Evolutionary conservation across 441 rosid species (phyloP), one percentile per base, ranked within the genome.

Genomic region (Euphorbia corollata): DNA sequence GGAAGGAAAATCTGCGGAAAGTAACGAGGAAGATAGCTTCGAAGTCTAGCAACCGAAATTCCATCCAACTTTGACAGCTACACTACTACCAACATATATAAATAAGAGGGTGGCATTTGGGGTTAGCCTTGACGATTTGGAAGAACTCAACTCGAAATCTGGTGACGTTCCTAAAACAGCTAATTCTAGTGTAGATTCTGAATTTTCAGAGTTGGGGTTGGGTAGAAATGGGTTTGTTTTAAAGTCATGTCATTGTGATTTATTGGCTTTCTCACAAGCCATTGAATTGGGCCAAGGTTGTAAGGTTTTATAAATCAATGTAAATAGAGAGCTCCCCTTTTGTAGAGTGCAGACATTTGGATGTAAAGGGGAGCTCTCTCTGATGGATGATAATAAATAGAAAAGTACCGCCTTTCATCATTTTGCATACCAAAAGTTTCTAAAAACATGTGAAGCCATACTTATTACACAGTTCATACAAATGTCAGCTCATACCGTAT

Each of bases 1-100:
- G 62, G 87, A 87, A 82, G 85, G 86, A 5, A 90, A 83, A 73
- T 69, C 61, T 30, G 59, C 3, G 23, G 80, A 63, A 48, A 71
- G 66, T 8, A 72, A 68, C 1, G 67, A 73, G 55, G 66, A 70
- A 65, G 80, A 69, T 0, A 68, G 59, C 75, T 74, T 13, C 9
- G 59, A 68, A 15, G 83, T 83, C 72, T 82, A 76, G 80, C n/a
- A 41, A 22, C 3, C 22, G 22, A 36, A 18, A 7, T 5, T 16
- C 6, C 22, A 30, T n/a, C 41, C 2, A 8, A 54, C 32, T 20
- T 55, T 23, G 18, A 63, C 34, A 18, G 48, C 20, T 64, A 60
- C 13, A 13, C 39, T 39, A 63, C 68, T 39, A 63, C 68, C 68
- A 51, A 59, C 59, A 47, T 73, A 67, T 59, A 64, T 66, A 20